phyloP scores from a whole-genome alignment of 2,329 filamentous ascomycete genomes.

The Aspergillus fijiensis region DNA sequence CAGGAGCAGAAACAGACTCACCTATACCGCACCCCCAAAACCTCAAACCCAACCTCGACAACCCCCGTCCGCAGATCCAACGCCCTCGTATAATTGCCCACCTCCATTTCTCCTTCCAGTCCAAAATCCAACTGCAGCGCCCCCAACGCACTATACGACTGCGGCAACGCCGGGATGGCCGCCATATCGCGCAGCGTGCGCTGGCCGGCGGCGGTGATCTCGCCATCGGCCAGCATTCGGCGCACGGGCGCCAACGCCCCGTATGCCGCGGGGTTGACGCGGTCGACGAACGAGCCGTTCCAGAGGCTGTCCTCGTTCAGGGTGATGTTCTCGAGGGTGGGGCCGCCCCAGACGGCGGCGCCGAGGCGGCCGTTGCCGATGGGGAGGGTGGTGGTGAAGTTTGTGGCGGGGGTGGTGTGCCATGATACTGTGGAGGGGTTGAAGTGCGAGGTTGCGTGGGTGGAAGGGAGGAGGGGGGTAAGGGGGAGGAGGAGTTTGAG shows the following conservation, averaged over 20 bases:
- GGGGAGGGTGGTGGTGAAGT: conserved; percentile 20
- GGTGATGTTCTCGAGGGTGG: conserved; percentile 15
- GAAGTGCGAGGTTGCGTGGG: no score
- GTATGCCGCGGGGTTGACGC: conserved; percentile 12
- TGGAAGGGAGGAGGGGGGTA: no score
- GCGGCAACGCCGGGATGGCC: conserved; percentile 6
- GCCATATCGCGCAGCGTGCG: conserved; percentile 9
- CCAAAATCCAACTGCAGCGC: conserved; percentile 12
- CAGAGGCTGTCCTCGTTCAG: conserved; percentile 25
- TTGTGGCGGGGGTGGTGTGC: conserved; percentile 17
- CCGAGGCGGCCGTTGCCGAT: conserved; percentile 23
- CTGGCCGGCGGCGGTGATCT: conserved; percentile 9
- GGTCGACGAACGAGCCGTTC: conserved; percentile 19
- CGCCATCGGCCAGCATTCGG: conserved; percentile 7
- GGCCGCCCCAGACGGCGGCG: conserved; percentile 17
- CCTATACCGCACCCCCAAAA: conserved; percentile 8
- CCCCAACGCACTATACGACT: conserved; percentile 15
- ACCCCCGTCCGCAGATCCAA: conserved; percentile 9
- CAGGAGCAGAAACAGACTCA: not conserved
- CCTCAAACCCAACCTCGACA: conserved; percentile 8
- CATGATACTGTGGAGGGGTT: conserved; percentile 4
- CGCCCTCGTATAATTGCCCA: conserved; percentile 7
- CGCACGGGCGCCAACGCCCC: not conserved
- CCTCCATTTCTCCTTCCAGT: not conserved
- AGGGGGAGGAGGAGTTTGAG: not conserved